Evolutionary conservation across 148 eudicot species (phyloP).

Genomic region (Fagopyrum tataricum): DNA sequence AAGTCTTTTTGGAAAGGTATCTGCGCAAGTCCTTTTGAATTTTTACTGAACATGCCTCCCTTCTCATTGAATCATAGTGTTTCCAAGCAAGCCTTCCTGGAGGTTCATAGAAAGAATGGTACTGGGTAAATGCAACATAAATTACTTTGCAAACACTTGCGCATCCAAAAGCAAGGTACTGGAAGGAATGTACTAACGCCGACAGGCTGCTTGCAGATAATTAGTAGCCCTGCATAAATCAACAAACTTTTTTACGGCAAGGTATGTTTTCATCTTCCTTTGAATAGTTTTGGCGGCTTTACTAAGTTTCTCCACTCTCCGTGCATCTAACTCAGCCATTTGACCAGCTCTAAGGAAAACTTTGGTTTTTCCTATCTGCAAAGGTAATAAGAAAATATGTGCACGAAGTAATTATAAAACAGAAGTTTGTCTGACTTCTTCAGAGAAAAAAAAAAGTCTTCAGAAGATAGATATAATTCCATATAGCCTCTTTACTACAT

Average conservation of each 20-base stretch:
- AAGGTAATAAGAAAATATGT: slow-evolving; percentile 10
- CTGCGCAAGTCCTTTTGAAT: slow-evolving; percentile 67
- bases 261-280: slow-evolving; percentile 59
- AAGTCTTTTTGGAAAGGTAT: slow-evolving; percentile 52
- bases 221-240: slow-evolving; percentile 49
- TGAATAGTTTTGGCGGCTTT: slow-evolving; percentile 72
- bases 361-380: slow-evolving; percentile 87
- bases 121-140: background rate
- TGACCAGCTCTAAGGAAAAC: slow-evolving; percentile 94
- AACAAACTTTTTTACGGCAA: slow-evolving; percentile 49
- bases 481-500: too few relatives aligned
- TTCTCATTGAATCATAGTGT: slow-evolving; percentile 46
- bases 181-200: slow-evolving; percentile 36
- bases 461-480: background rate
- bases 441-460: background rate
- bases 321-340: slow-evolving; percentile 89
- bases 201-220: slow-evolving; percentile 51
- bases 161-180: background rate
- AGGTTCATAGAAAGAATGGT: background rate
- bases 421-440: background rate
- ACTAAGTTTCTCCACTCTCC: slow-evolving; percentile 56
- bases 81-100: slow-evolving; percentile 70
- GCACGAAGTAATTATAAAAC: background rate
- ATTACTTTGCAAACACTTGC: background rate
- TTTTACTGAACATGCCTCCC: slow-evolving; percentile 64